phyloP scores from a whole-genome alignment of 495 filamentous ascomycete species.

The Delitschia confertaspora region DNA sequence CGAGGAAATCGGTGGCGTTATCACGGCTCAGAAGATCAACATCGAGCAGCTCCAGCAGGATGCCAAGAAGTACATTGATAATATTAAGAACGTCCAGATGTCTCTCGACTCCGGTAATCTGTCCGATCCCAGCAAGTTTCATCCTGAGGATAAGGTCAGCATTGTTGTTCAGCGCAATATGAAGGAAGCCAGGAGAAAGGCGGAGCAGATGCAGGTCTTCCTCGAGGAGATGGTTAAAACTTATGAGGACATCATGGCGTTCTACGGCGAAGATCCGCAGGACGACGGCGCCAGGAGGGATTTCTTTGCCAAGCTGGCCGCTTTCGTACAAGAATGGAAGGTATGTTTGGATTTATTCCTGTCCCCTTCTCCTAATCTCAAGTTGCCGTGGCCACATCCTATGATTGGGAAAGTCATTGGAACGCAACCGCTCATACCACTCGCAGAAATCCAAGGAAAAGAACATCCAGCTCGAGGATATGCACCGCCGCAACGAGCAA shows the following conservation, averaged over 20 bases:
- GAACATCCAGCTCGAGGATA: slow-evolving; percentile 78
- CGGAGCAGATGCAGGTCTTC: slow-evolving; percentile 90
- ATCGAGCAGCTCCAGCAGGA: slow-evolving; percentile 84
- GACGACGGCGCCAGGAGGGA: slow-evolving; percentile 93
- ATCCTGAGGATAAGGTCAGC: slow-evolving; percentile 89
- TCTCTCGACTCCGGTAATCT: slow-evolving; percentile 90
- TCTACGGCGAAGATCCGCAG: slow-evolving; percentile 87
- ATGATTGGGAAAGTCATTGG: neutral
- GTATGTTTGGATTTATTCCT: slow-evolving; percentile 37
- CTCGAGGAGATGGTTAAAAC: slow-evolving; percentile 84
- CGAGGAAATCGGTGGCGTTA: slow-evolving; percentile 75
- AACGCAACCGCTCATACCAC: slow-evolving; percentile 1
- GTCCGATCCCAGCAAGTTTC: slow-evolving; percentile 94
- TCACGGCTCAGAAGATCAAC: slow-evolving; percentile 83
- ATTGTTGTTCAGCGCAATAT: slow-evolving; percentile 86
- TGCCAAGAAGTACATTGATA: slow-evolving; percentile 90
- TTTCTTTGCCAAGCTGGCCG: slow-evolving; percentile 92
- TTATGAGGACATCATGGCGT: slow-evolving; percentile 92
- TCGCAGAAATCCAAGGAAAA: slow-evolving; percentile 77
- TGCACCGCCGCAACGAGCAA: slow-evolving; percentile 71
- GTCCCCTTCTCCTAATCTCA: no score
- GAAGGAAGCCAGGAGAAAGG: slow-evolving; percentile 94
- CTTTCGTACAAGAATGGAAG: slow-evolving; percentile 89
- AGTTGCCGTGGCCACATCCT: neutral
- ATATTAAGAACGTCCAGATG: slow-evolving; percentile 83